phyloP scores from a whole-genome alignment of 1,284 basidiomycete genomes.

The Phellopilus nigrolimitatus region DNA sequence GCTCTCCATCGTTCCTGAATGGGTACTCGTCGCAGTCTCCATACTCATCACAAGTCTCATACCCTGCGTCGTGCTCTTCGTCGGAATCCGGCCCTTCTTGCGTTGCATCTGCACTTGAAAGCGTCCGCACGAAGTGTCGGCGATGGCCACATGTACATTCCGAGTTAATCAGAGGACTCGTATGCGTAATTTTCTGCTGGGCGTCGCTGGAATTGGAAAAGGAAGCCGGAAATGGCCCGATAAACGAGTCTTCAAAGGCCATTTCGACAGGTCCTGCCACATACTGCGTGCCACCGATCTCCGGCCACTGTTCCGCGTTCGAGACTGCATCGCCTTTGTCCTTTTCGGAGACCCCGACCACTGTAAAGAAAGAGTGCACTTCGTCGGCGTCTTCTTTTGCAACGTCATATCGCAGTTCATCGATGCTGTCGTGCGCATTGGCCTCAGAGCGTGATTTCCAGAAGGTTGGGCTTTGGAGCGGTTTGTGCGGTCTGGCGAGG shows the following conservation, averaged over 20 bases:
- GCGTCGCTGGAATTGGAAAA: background rate
- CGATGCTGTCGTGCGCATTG: background rate
- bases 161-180: background rate
- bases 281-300: background rate
- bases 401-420: background rate
- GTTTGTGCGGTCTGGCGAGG: too few species aligned
- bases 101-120: background rate
- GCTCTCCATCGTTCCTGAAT: background rate
- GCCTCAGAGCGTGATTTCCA: background rate
- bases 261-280: background rate
- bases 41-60: background rate
- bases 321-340: background rate
- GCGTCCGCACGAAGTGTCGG: conserved; percentile 1
- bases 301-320: background rate
- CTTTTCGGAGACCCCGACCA: background rate
- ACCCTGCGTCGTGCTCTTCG: background rate
- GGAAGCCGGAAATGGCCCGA: background rate
- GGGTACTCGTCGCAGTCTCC: background rate
- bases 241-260: conserved; percentile 2
- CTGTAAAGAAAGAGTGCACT: background rate
- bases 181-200: background rate
- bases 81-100: background rate
- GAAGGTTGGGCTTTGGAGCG: too few species aligned
- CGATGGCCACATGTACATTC: background rate
- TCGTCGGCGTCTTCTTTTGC: background rate